Conservation (phyloP, 176 grass and related monocot genomes). For the Musa acuminata region DNA sequence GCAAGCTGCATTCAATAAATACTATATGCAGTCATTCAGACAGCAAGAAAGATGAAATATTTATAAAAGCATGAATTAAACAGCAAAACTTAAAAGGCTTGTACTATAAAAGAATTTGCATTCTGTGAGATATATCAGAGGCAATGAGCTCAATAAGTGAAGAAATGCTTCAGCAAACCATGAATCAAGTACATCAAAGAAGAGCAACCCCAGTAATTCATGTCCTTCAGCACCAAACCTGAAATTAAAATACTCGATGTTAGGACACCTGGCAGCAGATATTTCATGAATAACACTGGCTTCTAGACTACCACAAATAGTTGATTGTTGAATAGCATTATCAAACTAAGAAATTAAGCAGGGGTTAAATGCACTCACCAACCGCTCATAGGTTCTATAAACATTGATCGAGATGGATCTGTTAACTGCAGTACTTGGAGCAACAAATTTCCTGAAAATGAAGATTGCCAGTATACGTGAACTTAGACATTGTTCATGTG, state of each 20-base stretch:
- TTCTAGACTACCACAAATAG: too few species aligned
- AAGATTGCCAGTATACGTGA: background rate
- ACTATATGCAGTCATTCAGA: background rate
- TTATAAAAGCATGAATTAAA: background rate
- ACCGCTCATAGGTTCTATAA: conserved; percentile 65
- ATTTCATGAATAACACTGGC: too few species aligned
- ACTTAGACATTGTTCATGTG: conserved; percentile 6
- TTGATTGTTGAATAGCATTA: background rate
- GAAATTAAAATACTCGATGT: conserved; percentile 16
- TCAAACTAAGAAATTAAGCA: background rate
- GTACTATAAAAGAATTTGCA: background rate
- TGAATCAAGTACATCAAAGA: conserved; percentile 61
- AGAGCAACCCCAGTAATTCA: conserved; percentile 61
- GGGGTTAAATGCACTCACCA: conserved; percentile 35
- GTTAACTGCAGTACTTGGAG: conserved; percentile 42
- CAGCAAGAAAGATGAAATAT: background rate
- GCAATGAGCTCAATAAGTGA: background rate
- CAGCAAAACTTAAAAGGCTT: background rate
- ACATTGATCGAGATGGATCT: conserved; percentile 61
- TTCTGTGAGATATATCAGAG: background rate
- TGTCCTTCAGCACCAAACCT: conserved; percentile 77
- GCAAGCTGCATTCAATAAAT: background rate
- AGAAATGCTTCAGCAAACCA: conserved; percentile 32
- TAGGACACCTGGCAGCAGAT: background rate
- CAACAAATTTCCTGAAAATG: conserved; percentile 51